Percentiles rank a stretch among this genome's conserved stretches.
phyloP scores from a whole-genome alignment of 2,329 filamentous ascomycete species.

The Ceratocystiopsis minuta region DNA sequence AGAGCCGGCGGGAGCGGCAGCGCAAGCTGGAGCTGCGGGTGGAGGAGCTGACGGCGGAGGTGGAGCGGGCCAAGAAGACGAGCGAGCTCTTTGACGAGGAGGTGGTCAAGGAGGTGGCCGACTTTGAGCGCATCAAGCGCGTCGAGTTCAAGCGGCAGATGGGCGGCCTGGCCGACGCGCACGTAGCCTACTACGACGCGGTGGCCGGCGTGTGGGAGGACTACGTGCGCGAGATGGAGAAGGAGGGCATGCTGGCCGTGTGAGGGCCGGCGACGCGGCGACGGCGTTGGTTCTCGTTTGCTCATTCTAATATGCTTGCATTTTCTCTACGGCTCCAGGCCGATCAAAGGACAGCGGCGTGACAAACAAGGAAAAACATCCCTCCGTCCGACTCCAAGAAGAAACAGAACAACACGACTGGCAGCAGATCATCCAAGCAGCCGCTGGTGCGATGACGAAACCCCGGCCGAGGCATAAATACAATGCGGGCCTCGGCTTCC shows the following conservation, averaged over 20 bases:
- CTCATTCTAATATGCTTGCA: background rate
- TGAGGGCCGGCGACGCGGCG: background rate
- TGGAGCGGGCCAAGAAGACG: constrained; percentile 70
- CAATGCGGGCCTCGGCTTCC: background rate
- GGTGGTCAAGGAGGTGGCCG: constrained; percentile 76
- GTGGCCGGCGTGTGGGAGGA: constrained; percentile 73
- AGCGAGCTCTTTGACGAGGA: constrained; percentile 92
- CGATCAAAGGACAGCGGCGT: background rate
- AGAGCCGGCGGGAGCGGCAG: constrained; percentile 67
- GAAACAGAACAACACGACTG: background rate
- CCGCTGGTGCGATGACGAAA: no score
- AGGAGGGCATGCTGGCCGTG: constrained; percentile 27
- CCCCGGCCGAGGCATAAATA: background rate
- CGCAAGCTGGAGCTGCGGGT: constrained; percentile 86
- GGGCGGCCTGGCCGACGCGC: constrained; percentile 63
- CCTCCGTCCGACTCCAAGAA: no score
- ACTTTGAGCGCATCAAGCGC: constrained; percentile 94
- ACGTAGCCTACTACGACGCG: constrained; percentile 70
- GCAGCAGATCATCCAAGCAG: background rate
- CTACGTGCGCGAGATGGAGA: constrained; percentile 80
- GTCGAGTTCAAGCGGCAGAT: constrained; percentile 81
- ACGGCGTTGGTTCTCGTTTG: background rate
- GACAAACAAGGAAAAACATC: background rate
- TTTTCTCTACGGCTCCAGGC: no score
- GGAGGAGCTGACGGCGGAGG: constrained; percentile 75